These are phyloP conservation scores for Petunia hybrid DNA, from an alignment of 305 asterid genomes.

Conservation along the genomic window DNA sequence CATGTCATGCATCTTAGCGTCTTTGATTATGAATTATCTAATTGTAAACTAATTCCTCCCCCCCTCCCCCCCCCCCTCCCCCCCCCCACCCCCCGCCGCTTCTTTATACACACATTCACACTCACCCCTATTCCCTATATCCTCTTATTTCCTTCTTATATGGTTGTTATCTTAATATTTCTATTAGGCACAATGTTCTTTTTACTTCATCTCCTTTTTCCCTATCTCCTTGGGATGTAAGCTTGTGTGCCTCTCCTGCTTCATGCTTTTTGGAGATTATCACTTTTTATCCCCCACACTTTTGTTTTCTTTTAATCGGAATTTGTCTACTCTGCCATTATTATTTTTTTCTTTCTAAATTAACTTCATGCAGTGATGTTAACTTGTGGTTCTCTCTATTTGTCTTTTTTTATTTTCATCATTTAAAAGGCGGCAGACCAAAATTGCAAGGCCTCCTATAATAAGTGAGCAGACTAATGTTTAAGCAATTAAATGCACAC, in stretches of 20 bases:
- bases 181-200: not conserved
- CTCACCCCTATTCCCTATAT: no score
- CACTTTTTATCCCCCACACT: not conserved
- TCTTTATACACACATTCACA: no score
- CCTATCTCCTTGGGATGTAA: not conserved
- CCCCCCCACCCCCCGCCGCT: not conserved
- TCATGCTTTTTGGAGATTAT: not conserved
- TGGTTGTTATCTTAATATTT: not conserved
- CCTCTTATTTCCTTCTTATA: not conserved
- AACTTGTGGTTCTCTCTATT: not conserved
- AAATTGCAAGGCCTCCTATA: not conserved
- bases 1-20: not conserved
- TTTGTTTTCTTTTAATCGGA: not conserved
- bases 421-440: not conserved
- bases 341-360: not conserved
- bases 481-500: not conserved
- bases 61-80: not conserved
- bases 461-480: no score
- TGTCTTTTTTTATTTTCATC: not conserved
- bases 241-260: constrained; percentile 22
- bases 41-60: not conserved
- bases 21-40: constrained; percentile 27
- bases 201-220: not conserved
- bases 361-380: not conserved
- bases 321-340: constrained; percentile 3